These are phyloP conservation scores for Cladophialophora bantiana DNA, from an alignment of 2,329 filamentous ascomycete species.

Conservation along the genomic window DNA sequence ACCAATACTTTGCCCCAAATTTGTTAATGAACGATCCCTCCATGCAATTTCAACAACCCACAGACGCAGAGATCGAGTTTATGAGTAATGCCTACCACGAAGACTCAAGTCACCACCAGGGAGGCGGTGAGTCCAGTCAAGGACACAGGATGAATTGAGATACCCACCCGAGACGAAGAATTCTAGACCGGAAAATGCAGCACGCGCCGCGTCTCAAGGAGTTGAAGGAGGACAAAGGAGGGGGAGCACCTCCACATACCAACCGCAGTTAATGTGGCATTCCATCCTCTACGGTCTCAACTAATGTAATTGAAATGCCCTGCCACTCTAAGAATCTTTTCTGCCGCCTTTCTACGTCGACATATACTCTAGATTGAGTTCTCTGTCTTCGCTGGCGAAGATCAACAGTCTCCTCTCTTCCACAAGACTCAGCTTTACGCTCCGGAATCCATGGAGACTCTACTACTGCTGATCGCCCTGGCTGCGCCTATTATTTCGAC, in stretches of 20 bases:
- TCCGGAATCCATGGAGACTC: slow-evolving; percentile 16
- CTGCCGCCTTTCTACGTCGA: slow-evolving; percentile 2
- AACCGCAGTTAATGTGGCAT: slow-evolving; percentile 18
- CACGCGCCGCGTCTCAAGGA: neutral
- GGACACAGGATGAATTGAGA: slow-evolving; percentile 21
- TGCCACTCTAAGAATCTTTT: slow-evolving; percentile 9
- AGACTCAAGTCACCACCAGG: slow-evolving; percentile 24
- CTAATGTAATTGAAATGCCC: slow-evolving; percentile 15
- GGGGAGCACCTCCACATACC: slow-evolving; percentile 27
- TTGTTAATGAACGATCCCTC: slow-evolving; percentile 19
- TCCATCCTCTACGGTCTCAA: slow-evolving; percentile 18
- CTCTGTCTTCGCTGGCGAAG: slow-evolving; percentile 18
- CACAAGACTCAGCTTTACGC: neutral
- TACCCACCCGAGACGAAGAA: slow-evolving; percentile 12
- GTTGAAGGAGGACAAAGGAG: neutral
- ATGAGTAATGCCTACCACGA: slow-evolving; percentile 37
- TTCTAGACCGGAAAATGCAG: slow-evolving; percentile 9
- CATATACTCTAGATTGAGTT: neutral
- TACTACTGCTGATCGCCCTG: slow-evolving; percentile 20
- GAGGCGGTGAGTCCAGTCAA: slow-evolving; percentile 9
- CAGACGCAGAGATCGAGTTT: slow-evolving; percentile 40
- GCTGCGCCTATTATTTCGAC: slow-evolving; percentile 9
- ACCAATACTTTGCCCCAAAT: slow-evolving; percentile 39
- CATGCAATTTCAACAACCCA: slow-evolving; percentile 29
- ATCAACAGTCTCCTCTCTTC: neutral